Conservation (phyloP, 371 early-diverging fungal species). For the Mucor mucedo region DNA sequence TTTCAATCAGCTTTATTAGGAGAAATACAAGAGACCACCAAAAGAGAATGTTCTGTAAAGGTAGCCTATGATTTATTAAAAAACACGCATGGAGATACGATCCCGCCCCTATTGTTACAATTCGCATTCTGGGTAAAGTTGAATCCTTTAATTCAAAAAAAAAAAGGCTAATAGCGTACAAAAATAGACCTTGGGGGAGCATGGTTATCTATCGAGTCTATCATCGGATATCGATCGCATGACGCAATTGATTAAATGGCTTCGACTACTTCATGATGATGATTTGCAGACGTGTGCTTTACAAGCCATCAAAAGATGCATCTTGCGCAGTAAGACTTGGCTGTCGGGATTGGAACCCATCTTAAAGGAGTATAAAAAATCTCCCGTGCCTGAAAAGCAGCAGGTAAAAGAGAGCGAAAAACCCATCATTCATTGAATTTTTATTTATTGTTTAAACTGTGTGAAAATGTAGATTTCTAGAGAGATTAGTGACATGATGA, state of each 20-base stretch:
- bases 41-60: conserved; percentile 29
- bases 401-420: conserved; percentile 16
- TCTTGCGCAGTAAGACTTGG: conserved; percentile 36
- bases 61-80: conserved; percentile 10
- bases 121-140: conserved; percentile 31
- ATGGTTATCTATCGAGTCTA: conserved; percentile 31
- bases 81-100: conserved; percentile 7
- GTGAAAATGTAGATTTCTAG: conserved; percentile 24
- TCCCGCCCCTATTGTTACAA: conserved; percentile 20
- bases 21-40: conserved; percentile 8
- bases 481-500: conserved; percentile 30
- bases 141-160: not conserved
- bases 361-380: conserved; percentile 22
- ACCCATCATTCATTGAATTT: too few species aligned
- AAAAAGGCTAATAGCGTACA: not conserved
- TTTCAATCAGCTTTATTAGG: conserved; percentile 16
- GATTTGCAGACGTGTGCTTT: conserved; percentile 36
- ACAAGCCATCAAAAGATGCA: conserved; percentile 35
- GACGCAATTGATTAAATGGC: conserved; percentile 40
- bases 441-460: too few species aligned
- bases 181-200: conserved; percentile 36
- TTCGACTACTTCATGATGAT: conserved; percentile 35
- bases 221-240: conserved; percentile 37
- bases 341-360: conserved; percentile 30
- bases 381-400: conserved; percentile 38